phyloP scores from a whole-genome alignment of 2,329 filamentous ascomycete species.

The Fusarium verticillioides region DNA sequence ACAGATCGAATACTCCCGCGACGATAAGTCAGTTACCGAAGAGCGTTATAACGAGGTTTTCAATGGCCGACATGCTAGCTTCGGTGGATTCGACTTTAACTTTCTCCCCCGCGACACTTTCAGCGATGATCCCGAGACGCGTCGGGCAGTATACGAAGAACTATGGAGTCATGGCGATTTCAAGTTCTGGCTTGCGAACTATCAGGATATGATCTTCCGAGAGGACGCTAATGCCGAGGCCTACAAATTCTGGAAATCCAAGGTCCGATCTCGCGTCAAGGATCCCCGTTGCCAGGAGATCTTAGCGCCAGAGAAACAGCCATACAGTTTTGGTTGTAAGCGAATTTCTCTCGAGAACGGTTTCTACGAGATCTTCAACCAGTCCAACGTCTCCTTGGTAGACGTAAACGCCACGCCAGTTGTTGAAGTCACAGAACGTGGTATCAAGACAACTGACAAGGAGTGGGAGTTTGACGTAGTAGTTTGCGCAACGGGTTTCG shows the following conservation, averaged over 20 bases:
- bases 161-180: constrained; percentile 61
- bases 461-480: constrained; percentile 9
- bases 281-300: neutral
- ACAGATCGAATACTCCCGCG: neutral
- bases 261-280: constrained; percentile 54
- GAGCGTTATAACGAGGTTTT: neutral
- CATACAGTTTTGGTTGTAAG: constrained; percentile 19
- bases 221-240: constrained; percentile 55
- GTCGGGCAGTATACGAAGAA: neutral
- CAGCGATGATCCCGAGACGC: neutral
- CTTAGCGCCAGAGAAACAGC: constrained; percentile 3
- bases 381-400: constrained; percentile 18
- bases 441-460: neutral
- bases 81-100: neutral
- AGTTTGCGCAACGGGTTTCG: constrained; percentile 27
- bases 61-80: neutral
- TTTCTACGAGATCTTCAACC: constrained; percentile 28
- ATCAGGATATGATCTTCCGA: constrained; percentile 57
- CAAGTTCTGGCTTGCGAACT: constrained; percentile 57
- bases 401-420: constrained; percentile 11
- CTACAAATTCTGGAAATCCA: constrained; percentile 62
- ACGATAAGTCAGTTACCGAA: rapidly evolving
- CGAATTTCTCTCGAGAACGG: constrained; percentile 10
- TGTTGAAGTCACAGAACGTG: neutral
- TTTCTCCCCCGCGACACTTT: neutral